phyloP scores from a whole-genome alignment of 306 rosid species.

The Lablab purpureus region DNA sequence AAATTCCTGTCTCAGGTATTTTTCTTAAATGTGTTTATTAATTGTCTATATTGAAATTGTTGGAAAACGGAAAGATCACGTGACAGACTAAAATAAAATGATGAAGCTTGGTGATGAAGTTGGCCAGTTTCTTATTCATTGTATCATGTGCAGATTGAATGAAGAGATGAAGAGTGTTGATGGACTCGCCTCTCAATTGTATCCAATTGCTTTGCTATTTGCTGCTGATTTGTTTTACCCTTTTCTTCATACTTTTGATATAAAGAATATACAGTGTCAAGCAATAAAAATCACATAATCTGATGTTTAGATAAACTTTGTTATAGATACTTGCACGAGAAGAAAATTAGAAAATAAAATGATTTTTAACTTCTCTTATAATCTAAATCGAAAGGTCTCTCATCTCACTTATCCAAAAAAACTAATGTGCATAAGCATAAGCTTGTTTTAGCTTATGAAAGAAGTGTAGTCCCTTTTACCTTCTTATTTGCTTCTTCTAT shows the following conservation, averaged over 20 bases:
- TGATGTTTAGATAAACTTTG: no score
- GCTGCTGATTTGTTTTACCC: neutral
- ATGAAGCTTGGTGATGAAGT: constrained; percentile 14
- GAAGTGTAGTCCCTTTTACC: no score
- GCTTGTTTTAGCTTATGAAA: no score
- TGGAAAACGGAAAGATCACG: neutral
- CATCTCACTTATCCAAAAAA: no score
- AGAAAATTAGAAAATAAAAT: no score
- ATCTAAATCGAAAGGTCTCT: no score
- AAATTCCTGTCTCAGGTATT: constrained; percentile 88
- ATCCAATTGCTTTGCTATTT: constrained; percentile 55
- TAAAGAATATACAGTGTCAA: no score
- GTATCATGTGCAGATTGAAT: constrained; percentile 67
- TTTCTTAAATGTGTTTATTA: constrained; percentile 33
- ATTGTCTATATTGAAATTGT: neutral
- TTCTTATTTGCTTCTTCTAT: no score
- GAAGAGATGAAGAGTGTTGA: constrained; percentile 85
- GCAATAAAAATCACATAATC: no score
- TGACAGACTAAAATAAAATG: neutral
- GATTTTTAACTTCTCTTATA: no score
- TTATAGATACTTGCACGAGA: no score
- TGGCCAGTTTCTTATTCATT: constrained; percentile 26
- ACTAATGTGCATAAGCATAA: no score
- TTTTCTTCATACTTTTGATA: neutral
- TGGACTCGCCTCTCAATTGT: constrained; percentile 74